These are phyloP conservation scores for Talaromyces verruculosus DNA, from an alignment of 2,329 filamentous ascomycete species.

Conservation along the genomic window DNA sequence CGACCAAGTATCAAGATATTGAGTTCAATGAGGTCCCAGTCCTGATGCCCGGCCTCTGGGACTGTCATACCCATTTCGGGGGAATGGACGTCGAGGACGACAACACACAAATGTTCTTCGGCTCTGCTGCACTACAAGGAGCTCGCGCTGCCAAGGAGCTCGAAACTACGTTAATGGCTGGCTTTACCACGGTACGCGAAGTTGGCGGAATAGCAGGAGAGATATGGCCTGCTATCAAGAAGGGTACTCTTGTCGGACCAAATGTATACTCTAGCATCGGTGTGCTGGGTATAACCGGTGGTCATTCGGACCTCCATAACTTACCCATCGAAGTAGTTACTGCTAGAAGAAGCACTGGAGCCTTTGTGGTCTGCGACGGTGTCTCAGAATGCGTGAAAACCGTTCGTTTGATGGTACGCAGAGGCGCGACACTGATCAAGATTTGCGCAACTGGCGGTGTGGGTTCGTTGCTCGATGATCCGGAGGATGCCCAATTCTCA, in stretches of 20 bases:
- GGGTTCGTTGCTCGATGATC: conserved; percentile 46
- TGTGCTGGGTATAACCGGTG: conserved; percentile 50
- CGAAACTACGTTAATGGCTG: conserved; percentile 46
- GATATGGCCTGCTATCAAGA: conserved; percentile 44
- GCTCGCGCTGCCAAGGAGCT: conserved; percentile 46
- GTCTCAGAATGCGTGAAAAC: conserved; percentile 47
- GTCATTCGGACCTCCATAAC: conserved; percentile 51
- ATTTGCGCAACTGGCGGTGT: conserved; percentile 49
- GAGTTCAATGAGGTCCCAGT: conserved; percentile 41
- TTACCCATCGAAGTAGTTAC: conserved; percentile 38
- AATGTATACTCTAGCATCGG: conserved; percentile 52
- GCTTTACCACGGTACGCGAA: conserved; percentile 55
- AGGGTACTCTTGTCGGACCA: conserved; percentile 49
- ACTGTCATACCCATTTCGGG: conserved; percentile 53
- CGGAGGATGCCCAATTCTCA: conserved; percentile 47
- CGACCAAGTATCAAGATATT: conserved; percentile 34
- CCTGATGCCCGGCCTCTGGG: conserved; percentile 56
- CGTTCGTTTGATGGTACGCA: conserved; percentile 47
- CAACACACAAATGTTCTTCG: conserved; percentile 20
- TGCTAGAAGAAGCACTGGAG: conserved; percentile 33
- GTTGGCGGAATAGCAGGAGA: conserved; percentile 51
- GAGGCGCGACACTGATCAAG: conserved; percentile 53
- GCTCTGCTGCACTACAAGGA: conserved; percentile 39
- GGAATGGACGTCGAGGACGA: conserved; percentile 34
- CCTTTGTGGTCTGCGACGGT: conserved; percentile 47